Conservation (phyloP, 495 filamentous ascomycete genomes). For the Neurospora sp. region DNA sequence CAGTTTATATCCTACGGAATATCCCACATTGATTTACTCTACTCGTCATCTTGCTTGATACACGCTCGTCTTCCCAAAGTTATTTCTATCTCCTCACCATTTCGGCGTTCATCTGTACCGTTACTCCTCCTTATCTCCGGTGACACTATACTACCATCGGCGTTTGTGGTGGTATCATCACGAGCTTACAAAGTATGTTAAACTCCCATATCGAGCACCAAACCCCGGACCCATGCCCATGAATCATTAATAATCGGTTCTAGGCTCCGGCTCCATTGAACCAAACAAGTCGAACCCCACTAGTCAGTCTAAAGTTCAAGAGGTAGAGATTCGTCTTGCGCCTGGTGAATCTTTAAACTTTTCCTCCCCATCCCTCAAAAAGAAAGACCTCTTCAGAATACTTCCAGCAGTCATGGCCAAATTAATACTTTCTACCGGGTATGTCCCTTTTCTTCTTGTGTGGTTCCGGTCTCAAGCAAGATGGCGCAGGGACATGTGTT, state of each 20-base stretch:
- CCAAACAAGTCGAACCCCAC: not conserved
- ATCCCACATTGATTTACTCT: not conserved
- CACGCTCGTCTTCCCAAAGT: not conserved
- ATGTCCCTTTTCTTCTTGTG: conserved; percentile 16
- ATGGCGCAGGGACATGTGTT: not conserved
- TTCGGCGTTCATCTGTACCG: not conserved
- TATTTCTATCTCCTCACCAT: not conserved
- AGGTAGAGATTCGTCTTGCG: not conserved
- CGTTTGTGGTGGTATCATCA: not conserved
- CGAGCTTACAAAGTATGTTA: not conserved
- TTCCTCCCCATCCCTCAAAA: not conserved
- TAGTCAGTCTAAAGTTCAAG: not conserved
- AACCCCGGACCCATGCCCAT: not conserved
- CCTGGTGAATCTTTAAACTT: not conserved
- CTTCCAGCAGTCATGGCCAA: conserved; percentile 46
- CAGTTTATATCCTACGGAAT: no score
- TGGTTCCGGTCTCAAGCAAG: not conserved
- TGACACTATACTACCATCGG: not conserved
- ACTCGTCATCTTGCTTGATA: no score
- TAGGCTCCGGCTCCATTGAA: not conserved
- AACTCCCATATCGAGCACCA: not conserved
- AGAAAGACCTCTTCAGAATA: not conserved
- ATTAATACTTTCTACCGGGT: conserved; percentile 86
- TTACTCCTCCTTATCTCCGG: not conserved
- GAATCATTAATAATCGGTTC: not conserved